These are phyloP conservation scores for Acacia concinna DNA, from an alignment of 331 rosid genomes.

Conservation along the genomic window DNA sequence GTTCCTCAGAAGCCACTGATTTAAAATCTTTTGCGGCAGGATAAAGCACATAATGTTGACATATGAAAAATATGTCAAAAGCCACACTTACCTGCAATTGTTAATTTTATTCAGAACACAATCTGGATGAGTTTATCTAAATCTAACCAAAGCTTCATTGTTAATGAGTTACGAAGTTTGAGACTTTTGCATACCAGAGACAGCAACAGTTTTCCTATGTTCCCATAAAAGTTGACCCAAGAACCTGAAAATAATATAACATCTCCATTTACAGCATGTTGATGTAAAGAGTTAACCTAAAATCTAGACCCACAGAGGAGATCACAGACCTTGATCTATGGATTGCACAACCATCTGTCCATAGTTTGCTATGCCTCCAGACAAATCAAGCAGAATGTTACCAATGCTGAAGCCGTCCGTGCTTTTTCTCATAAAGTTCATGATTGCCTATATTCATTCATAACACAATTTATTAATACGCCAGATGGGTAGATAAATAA, in stretches of 20 bases:
- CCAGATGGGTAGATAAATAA: not conserved
- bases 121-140: not conserved
- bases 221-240: conserved; percentile 90
- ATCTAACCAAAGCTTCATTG: not conserved
- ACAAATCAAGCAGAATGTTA: conserved; percentile 71
- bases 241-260: conserved; percentile 59
- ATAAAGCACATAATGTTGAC: conserved; percentile 77
- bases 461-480: not conserved
- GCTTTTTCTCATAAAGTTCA: conserved; percentile 85
- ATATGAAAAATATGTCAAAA: conserved; percentile 70
- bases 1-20: conserved; percentile 20
- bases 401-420: conserved; percentile 90
- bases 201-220: conserved; percentile 73
- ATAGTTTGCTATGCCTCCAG: conserved; percentile 71
- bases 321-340: conserved; percentile 68
- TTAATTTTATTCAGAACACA: conserved; percentile 16
- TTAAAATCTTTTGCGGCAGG: conserved; percentile 35
- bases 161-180: not conserved
- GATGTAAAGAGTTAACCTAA: conserved; percentile 15
- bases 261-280: conserved; percentile 24
- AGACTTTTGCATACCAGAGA: conserved; percentile 63
- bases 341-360: conserved; percentile 85
- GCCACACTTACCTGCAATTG: conserved; percentile 58
- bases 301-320: conserved; percentile 21
- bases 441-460: conserved; percentile 51